phyloP scores from a whole-genome alignment of 2,329 filamentous ascomycete species.

The Aureobasidium sp. region DNA sequence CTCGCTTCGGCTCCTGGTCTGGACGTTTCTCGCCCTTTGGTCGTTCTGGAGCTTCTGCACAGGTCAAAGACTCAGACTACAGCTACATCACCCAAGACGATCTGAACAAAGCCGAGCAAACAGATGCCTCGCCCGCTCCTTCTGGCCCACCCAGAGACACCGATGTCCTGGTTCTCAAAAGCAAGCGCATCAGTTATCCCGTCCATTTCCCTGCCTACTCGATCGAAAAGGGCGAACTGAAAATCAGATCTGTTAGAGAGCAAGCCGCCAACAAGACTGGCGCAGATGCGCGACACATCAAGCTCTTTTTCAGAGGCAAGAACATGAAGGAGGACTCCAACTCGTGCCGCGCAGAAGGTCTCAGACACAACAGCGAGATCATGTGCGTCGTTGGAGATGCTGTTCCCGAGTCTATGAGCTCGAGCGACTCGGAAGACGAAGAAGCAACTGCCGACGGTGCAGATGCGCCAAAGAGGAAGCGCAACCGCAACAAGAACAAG shows the following conservation, averaged over 20 bases:
- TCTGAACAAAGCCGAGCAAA: slow-evolving; percentile 34
- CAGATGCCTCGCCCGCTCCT: slow-evolving; percentile 20
- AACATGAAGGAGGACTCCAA: slow-evolving; percentile 57
- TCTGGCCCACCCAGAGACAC: slow-evolving; percentile 46
- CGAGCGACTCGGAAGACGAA: slow-evolving; percentile 34
- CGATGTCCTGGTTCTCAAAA: slow-evolving; percentile 62
- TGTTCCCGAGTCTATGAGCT: slow-evolving; percentile 32
- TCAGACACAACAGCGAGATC: slow-evolving; percentile 52
- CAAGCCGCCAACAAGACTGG: slow-evolving; percentile 61
- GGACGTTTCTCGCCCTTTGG: slow-evolving; percentile 43
- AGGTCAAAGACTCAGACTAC: slow-evolving; percentile 68
- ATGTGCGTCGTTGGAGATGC: slow-evolving; percentile 49
- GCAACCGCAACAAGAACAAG: slow-evolving; percentile 33
- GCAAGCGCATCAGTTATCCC: slow-evolving; percentile 56
- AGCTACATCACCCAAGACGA: slow-evolving; percentile 78
- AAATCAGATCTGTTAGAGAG: slow-evolving; percentile 56
- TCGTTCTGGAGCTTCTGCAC: slow-evolving; percentile 34
- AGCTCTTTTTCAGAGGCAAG: slow-evolving; percentile 65
- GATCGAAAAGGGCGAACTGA: slow-evolving; percentile 65
- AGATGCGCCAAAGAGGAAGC: slow-evolving; percentile 31
- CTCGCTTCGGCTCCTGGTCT: slow-evolving; percentile 34
- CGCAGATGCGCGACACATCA: slow-evolving; percentile 49
- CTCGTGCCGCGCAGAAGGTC: slow-evolving; percentile 50
- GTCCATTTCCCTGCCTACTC: slow-evolving; percentile 67
- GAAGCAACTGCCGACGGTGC: slow-evolving; percentile 24